Evolutionary conservation across 805 yeast species (phyloP).

Genomic region (Schizosaccharomyces octosporus): DNA sequence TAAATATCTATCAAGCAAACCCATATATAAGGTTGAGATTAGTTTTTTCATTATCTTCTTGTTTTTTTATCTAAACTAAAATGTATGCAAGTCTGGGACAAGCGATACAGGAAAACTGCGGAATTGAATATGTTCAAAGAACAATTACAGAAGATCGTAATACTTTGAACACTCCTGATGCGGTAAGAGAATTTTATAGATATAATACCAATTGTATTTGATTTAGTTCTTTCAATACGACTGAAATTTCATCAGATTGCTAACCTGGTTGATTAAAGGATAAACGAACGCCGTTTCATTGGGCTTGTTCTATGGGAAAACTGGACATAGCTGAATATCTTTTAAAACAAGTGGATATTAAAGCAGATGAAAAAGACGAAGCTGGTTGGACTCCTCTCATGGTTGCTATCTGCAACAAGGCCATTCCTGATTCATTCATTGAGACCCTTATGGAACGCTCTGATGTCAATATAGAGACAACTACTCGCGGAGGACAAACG

Average conservation of each 20-base stretch:
- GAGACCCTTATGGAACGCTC: not conserved
- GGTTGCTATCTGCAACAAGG: not conserved
- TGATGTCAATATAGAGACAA: not conserved
- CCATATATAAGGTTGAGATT: too few relatives aligned
- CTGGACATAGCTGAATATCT: not conserved
- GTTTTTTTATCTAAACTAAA: not conserved
- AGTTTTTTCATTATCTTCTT: too few relatives aligned
- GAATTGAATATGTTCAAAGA: not conserved
- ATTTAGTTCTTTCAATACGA: not conserved
- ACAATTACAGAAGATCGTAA: not conserved
- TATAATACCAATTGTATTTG: not conserved
- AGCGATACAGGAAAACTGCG: not conserved
- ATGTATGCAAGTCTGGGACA: not conserved
- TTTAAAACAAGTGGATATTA: not conserved
- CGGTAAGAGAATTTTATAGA: not conserved
- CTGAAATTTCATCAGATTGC: not conserved
- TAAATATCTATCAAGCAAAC: too few relatives aligned
- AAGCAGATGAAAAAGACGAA: not conserved
- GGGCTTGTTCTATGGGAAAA: constrained; percentile 1
- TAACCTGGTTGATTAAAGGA: not conserved
- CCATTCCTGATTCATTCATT: not conserved
- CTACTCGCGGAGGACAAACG: constrained; percentile 1
- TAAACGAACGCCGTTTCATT: constrained; percentile 1
- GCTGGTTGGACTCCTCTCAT: constrained; percentile 3
- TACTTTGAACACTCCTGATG: not conserved